A percentile compares a stretch with the other conserved stretches of the same genome.
phyloP scores from a whole-genome alignment of 2,329 filamentous ascomycete genomes.

The Calcarisporium arbuscula region DNA sequence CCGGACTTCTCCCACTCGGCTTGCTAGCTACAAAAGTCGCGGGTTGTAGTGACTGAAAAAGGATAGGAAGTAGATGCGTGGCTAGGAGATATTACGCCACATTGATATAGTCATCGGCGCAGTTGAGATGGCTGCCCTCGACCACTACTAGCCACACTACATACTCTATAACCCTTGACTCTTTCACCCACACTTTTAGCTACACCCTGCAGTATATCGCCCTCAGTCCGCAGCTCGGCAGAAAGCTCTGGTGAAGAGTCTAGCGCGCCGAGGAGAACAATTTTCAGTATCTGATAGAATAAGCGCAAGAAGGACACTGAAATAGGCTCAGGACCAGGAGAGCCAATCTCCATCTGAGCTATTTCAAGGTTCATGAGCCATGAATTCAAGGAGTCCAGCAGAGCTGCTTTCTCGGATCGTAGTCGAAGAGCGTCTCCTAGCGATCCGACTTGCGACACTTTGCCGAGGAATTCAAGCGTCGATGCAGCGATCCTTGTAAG shows the following conservation, averaged over 20 bases:
- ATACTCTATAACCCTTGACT: slow-evolving; percentile 22
- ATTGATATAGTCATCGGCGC: too few relatives aligned
- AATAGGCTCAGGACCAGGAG: slow-evolving; percentile 17
- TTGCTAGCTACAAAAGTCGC: too few relatives aligned
- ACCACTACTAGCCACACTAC: background rate
- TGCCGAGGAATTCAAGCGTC: slow-evolving; percentile 25
- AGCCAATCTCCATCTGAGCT: slow-evolving; percentile 11
- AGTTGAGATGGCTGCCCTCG: too few relatives aligned
- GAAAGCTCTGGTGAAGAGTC: slow-evolving; percentile 20
- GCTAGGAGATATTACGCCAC: too few relatives aligned
- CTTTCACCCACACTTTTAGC: slow-evolving; percentile 22
- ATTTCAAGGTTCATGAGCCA: slow-evolving; percentile 26
- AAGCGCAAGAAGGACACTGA: slow-evolving; percentile 27
- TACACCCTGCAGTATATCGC: slow-evolving; percentile 22
- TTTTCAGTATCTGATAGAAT: slow-evolving; percentile 26
- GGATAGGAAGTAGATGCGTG: too few relatives aligned
- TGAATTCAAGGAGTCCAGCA: slow-evolving; percentile 23
- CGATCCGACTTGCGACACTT: slow-evolving; percentile 19
- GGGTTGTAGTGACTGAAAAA: too few relatives aligned
- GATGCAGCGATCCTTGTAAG: slow-evolving; percentile 25
- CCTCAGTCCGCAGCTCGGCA: slow-evolving; percentile 22
- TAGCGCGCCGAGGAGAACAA: slow-evolving; percentile 26
- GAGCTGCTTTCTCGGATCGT: slow-evolving; percentile 20
- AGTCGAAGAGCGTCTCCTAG: slow-evolving; percentile 17
- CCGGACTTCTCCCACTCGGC: too few relatives aligned